Conservation (phyloP, 108 stramenopile species). For the Licmophora abbreviata region DNA sequence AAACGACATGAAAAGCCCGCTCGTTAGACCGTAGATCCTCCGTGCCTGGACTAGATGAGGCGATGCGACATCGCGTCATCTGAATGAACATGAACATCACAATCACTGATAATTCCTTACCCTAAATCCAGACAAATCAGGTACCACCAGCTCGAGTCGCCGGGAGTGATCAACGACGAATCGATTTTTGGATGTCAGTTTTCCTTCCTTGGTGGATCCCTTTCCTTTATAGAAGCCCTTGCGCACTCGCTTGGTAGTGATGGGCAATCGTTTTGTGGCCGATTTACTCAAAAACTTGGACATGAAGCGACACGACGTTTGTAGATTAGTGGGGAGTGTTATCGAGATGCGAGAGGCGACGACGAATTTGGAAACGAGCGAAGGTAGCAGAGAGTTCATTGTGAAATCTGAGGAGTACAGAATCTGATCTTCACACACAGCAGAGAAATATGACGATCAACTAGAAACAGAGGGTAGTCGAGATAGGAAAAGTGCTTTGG, state of each 20-base stretch:
- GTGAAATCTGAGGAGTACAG: no score
- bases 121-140: conserved; percentile 71
- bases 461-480: no score
- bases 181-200: conserved; percentile 58
- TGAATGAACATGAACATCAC: neutral
- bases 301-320: conserved; percentile 34
- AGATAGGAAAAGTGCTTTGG: no score
- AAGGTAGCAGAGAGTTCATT: neutral
- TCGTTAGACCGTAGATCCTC: neutral
- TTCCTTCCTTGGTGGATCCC: conserved; percentile 72
- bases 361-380: neutral
- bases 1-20: neutral
- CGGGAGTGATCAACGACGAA: conserved; percentile 67
- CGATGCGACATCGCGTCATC: neutral
- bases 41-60: neutral
- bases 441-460: no score
- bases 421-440: no score
- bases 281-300: conserved; percentile 76
- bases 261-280: conserved; percentile 65
- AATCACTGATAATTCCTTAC: conserved; percentile 12
- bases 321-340: no score
- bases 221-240: conserved; percentile 89
- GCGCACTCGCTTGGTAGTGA: conserved; percentile 67
- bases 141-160: conserved; percentile 65
- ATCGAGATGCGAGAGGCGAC: no score